These are phyloP conservation scores for Petasospora fabianii DNA, from an alignment of 1,139 yeast species.

Conservation along the genomic window DNA sequence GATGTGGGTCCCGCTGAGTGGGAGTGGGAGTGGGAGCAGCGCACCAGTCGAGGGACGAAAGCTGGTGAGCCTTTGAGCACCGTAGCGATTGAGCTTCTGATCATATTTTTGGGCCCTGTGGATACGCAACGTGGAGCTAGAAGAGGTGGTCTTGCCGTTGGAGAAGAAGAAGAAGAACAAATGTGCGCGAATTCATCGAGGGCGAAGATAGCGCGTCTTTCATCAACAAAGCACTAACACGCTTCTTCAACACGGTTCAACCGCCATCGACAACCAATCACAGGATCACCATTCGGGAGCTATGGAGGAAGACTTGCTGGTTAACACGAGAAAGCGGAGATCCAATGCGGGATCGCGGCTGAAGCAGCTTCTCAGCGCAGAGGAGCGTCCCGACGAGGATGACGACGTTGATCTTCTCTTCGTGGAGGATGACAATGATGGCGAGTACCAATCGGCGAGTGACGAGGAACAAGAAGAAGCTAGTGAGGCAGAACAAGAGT, in stretches of 20 bases:
- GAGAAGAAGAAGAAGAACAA: too few relatives aligned
- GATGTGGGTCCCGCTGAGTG: constrained; percentile 14
- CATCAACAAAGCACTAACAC: neutral
- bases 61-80: neutral
- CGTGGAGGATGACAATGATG: constrained; percentile 82
- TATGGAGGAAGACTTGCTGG: constrained; percentile 42
- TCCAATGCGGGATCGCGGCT: constrained; percentile 89
- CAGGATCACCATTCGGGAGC: neutral
- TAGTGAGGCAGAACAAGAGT: constrained; percentile 37
- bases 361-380: constrained; percentile 68
- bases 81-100: neutral
- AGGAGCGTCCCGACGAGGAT: constrained; percentile 53
- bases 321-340: constrained; percentile 73
- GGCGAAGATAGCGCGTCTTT: too few relatives aligned
- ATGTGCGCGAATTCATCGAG: too few relatives aligned
- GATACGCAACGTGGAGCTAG: too few relatives aligned
- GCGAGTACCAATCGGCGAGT: constrained; percentile 51
- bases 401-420: constrained; percentile 74
- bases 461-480: constrained; percentile 51
- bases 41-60: neutral
- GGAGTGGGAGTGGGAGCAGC: constrained; percentile 8
- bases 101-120: too few relatives aligned
- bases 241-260: neutral
- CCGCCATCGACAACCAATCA: neutral
- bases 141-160: too few relatives aligned